Evolutionary conservation across 208 protist genomes (phyloP), one percentile per base, ranked within the genome.

Genomic region (Blechomonas ayalai): DNA sequence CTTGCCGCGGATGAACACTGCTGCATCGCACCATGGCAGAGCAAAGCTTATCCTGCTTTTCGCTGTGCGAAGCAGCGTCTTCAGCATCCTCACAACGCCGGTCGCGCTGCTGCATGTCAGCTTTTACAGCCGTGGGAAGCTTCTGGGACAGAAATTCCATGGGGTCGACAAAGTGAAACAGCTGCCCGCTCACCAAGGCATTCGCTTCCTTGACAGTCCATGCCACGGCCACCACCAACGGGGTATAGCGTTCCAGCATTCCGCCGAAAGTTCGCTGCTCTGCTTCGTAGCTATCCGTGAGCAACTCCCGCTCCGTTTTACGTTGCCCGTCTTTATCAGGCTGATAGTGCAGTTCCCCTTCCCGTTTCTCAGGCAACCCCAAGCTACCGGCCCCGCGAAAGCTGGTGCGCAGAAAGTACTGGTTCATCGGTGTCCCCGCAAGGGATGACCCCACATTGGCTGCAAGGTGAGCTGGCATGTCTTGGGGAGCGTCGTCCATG

Each of bases 111-210:
- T n/a, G n/a, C n/a, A n/a, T n/a, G n/a, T n/a, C n/a, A n/a, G n/a
- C n/a, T n/a, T n/a, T n/a, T n/a, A n/a, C n/a, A n/a, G n/a, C n/a
- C n/a, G n/a, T n/a, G n/a, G n/a, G n/a, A n/a, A n/a, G n/a, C n/a
- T n/a, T 9, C 26, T 60, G 40, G 25, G 62, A 51, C 46, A 85
- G 39, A 43, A 70, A 75, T 38, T 58, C 45, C 39, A 85, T 64
- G 8, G 73, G 71, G 55, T 90, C 76, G 22, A 90, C 54, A 38
- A 82, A 75, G 46, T 79, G 68, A 44, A 85, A 90, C 1, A 78
- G 46, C 41, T 90, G 76, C 4, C 81, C 81, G 34, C 66, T 58
- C 12, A 51, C 28, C 8, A 38, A 43, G 5, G 47, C 44, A 19
- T 59, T 55, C 8, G 54, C 45, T 19, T 63, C 61, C 32, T 67